A percentile compares a stretch with the other conserved stretches of the same genome.
Evolutionary conservation across 306 rosid genomes (phyloP).

Genomic region (Fragaria vesca): DNA sequence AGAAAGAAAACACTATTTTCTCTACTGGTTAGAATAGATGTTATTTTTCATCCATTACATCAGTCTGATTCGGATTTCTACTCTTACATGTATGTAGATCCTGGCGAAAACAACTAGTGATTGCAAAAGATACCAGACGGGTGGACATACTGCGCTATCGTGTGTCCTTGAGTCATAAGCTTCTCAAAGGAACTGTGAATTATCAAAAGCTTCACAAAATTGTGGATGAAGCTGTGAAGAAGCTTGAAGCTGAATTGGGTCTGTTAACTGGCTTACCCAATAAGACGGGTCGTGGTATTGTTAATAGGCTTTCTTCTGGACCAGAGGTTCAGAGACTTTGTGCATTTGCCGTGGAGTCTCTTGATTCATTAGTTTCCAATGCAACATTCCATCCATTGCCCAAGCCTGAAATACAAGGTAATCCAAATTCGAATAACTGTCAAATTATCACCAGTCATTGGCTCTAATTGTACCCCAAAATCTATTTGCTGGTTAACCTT

Average conservation of each 20-base stretch:
- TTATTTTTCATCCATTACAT: not conserved
- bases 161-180: conserved; percentile 80
- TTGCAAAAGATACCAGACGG: conserved; percentile 84
- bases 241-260: conserved; percentile 91
- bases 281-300: conserved; percentile 94
- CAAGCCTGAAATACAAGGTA: conserved; percentile 52
- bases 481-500: not conserved
- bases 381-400: conserved; percentile 30
- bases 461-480: not conserved
- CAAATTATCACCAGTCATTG: not conserved
- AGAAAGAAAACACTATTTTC: not conserved
- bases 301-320: conserved; percentile 96
- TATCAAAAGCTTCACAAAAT: conserved; percentile 56
- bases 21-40: not conserved
- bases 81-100: conserved; percentile 48
- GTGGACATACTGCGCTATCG: conserved; percentile 93
- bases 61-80: conserved; percentile 21
- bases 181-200: conserved; percentile 65
- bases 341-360: conserved; percentile 66
- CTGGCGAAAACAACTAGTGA: conserved; percentile 77
- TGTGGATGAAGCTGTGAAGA: conserved; percentile 68
- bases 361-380: conserved; percentile 53
- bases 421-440: not conserved
- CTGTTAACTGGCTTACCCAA: conserved; percentile 67
- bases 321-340: conserved; percentile 92